Conservation (phyloP, 164 flowering plant species). For the Annona squamosa region DNA sequence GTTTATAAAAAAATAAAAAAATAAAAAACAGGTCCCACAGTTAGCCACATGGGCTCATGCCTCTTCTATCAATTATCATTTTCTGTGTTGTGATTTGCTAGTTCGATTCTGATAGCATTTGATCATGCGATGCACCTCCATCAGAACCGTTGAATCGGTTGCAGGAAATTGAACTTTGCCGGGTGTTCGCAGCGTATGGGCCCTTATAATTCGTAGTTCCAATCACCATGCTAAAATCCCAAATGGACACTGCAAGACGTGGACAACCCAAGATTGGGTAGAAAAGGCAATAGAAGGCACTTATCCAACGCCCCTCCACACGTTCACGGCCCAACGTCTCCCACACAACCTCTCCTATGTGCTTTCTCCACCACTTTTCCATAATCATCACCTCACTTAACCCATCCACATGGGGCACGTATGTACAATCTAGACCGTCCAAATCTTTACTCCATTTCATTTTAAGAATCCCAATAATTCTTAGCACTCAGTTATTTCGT, state of each 20-base stretch:
- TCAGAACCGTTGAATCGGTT: no score
- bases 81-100: no score
- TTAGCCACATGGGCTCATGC: no score
- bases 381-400: background rate
- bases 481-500: background rate
- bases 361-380: background rate
- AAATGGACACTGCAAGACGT: background rate
- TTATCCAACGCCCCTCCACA: slow-evolving; percentile 52
- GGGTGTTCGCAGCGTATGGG: background rate
- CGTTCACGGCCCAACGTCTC: slow-evolving; percentile 28
- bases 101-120: no score
- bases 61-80: no score
- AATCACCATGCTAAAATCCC: background rate
- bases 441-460: background rate
- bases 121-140: no score
- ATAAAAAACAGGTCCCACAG: no score
- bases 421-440: background rate
- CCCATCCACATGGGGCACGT: background rate
- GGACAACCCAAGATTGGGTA: background rate
- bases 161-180: background rate
- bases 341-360: background rate
- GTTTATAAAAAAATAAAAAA: no score
- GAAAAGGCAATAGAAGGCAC: slow-evolving; percentile 1
- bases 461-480: background rate
- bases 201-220: background rate